Percentiles rank a stretch among this genome's conserved stretches.
These are phyloP conservation scores for Cinnamomum micranthum DNA, from an alignment of 164 flowering plant genomes.

Conservation along the genomic window DNA sequence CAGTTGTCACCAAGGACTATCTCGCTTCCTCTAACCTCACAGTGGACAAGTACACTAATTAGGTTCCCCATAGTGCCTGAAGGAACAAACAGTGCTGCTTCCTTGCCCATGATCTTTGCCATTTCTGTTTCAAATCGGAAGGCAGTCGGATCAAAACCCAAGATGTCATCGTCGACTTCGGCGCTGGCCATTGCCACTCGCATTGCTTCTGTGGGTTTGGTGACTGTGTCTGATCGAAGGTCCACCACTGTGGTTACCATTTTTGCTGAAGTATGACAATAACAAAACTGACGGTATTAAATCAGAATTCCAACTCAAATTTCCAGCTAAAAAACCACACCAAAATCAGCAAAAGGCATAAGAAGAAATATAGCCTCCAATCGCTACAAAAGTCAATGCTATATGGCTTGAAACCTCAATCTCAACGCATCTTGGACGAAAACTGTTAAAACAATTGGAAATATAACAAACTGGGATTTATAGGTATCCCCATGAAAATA, in stretches of 20 bases:
- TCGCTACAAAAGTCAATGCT: too few relatives aligned
- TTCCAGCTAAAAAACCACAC: neutral
- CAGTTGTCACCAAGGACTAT: conserved; percentile 81
- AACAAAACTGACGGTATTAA: neutral
- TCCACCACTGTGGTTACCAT: conserved; percentile 77
- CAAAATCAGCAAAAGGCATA: neutral
- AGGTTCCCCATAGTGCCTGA: conserved; percentile 98
- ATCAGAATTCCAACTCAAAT: neutral
- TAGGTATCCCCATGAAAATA: too few relatives aligned
- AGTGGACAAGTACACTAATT: conserved; percentile 81
- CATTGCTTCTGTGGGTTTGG: conserved; percentile 87
- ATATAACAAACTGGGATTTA: too few relatives aligned
- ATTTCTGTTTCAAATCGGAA: conserved; percentile 65
- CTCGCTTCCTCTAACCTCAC: conserved; percentile 85
- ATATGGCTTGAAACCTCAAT: too few relatives aligned
- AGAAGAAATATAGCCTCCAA: neutral
- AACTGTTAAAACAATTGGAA: too few relatives aligned
- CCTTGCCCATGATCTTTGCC: conserved; percentile 75
- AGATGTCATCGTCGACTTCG: conserved; percentile 88
- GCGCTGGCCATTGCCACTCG: conserved; percentile 84
- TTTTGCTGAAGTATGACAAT: conserved; percentile 11
- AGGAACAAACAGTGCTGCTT: conserved; percentile 86
- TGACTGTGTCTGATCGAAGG: conserved; percentile 93
- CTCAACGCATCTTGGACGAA: too few relatives aligned
- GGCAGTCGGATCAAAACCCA: conserved; percentile 78